phyloP scores from a whole-genome alignment of 78 protist genomes.

The slime mould (Dictyostelium discoideum) region DNA sequence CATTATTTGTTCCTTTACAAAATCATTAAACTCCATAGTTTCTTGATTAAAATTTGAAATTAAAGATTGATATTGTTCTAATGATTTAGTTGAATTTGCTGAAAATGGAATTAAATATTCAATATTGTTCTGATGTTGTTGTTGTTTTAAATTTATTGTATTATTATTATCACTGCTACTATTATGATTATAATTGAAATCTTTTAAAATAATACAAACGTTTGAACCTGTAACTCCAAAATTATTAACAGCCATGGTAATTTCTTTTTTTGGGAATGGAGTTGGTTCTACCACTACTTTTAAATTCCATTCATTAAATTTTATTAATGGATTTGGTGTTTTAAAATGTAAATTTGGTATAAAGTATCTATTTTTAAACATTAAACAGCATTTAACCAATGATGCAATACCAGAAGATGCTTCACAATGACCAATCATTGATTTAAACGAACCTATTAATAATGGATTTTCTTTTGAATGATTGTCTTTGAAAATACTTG shows the following conservation, averaged over 20 bases:
- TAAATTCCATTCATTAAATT: conserved; percentile 23
- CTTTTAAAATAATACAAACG: conserved; percentile 50
- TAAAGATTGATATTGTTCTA: conserved; percentile 38
- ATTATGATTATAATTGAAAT: background rate
- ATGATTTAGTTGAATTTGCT: conserved; percentile 22
- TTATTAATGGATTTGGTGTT: conserved; percentile 31
- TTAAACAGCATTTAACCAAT: conserved; percentile 49
- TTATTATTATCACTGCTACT: background rate
- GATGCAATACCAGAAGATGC: conserved; percentile 55
- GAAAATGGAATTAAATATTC: conserved; percentile 23
- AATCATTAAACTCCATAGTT: background rate
- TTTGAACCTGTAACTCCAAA: conserved; percentile 91
- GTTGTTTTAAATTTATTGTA: no score
- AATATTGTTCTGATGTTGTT: background rate
- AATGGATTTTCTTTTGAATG: background rate
- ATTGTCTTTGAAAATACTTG: background rate
- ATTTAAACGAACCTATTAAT: conserved; percentile 78
- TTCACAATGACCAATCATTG: conserved; percentile 87
- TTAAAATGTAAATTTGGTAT: conserved; percentile 19
- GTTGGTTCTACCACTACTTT: conserved; percentile 4
- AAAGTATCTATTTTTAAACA: conserved; percentile 19
- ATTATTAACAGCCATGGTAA: conserved; percentile 59
- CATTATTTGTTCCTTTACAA: background rate
- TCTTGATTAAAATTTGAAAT: background rate
- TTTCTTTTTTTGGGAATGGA: background rate